Base-by-base conservation (phyloP, 176 grass and related monocot genomes). In the Avena eriantha region DNA sequence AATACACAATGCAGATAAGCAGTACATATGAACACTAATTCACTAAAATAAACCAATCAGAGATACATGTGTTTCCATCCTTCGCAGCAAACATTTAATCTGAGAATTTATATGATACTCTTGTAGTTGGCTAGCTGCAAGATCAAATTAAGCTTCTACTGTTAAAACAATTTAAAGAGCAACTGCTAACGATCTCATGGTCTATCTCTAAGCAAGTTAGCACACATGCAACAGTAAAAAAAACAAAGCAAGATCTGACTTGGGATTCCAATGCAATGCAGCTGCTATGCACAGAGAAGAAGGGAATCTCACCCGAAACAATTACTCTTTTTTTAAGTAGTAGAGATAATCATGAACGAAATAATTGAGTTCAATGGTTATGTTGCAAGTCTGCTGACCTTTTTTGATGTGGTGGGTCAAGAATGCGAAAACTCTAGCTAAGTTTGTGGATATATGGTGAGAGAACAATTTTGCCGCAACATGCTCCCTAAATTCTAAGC, bases 201-300 rank as follows among this genome's bases (percentile, higher is more conserved):
- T 22, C 58, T 36, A 34, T 70, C 74, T 23, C n/a, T 21, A 78
- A 35, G 48, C 15, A 72, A 31, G 54, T 59, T 41, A 54, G 64
- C 81, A 45, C 23, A 81, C 58, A 56, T 41, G 48, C 68, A 69
- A 26, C 35, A 73, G 22, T 39, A 29, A 48, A 31, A 36, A 80
- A 41, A 81, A 83, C 80, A 88, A 41, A 75, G 39, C 49, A 41
- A 24, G 79, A 88, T 90, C 88, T 82, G 76, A 41, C 39, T 70
- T 9, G 48, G 31, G 71, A 46, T 57, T 78, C 60, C 60, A 43
- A 35, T 58, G 23, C 24, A 75, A 82, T 82, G 64, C 71, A 74
- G 72, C 56, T 39, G 13, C 21, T 22, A 45, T 24, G 67, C 70
- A 8, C 17, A 60, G 9, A 31, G 34, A 69, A 70, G 61, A 7